Evolutionary conservation across 257 asterid genomes (phyloP).

Genomic region (Solanum bulbocastanum): DNA sequence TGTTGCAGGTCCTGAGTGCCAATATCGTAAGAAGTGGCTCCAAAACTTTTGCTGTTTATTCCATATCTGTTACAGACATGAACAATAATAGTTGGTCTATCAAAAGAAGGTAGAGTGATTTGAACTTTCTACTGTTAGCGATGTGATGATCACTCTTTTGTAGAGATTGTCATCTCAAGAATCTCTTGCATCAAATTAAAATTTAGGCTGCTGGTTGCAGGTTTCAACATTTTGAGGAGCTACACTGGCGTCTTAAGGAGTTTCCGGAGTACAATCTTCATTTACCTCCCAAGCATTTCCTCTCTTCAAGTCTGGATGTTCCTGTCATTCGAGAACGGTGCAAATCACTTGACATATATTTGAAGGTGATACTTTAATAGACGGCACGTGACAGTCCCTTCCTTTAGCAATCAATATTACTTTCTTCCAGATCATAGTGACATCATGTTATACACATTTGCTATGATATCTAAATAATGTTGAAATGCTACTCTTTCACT

Average conservation of each 20-base stretch:
- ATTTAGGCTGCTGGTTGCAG: conserved; percentile 27
- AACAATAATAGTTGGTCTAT: conserved; percentile 83
- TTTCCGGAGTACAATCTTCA: conserved; percentile 83
- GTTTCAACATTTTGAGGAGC: conserved; percentile 89
- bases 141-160: neutral
- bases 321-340: conserved; percentile 75
- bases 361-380: conserved; percentile 54
- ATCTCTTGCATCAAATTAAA: neutral
- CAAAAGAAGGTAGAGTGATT: conserved; percentile 66
- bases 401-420: neutral
- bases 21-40: conserved; percentile 91
- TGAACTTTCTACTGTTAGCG: neutral
- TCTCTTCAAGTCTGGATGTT: conserved; percentile 73
- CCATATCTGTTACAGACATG: conserved; percentile 70
- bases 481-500: neutral
- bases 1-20: conserved; percentile 72
- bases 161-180: neutral
- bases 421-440: neutral
- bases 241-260: conserved; percentile 89
- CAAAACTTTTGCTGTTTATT: conserved; percentile 73
- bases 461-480: neutral
- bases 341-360: conserved; percentile 73
- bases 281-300: conserved; percentile 96
- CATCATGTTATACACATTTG: neutral
- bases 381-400: neutral